These are phyloP conservation scores for Fraxinus nigra DNA, from an alignment of 305 asterid genomes.

Conservation along the genomic window DNA sequence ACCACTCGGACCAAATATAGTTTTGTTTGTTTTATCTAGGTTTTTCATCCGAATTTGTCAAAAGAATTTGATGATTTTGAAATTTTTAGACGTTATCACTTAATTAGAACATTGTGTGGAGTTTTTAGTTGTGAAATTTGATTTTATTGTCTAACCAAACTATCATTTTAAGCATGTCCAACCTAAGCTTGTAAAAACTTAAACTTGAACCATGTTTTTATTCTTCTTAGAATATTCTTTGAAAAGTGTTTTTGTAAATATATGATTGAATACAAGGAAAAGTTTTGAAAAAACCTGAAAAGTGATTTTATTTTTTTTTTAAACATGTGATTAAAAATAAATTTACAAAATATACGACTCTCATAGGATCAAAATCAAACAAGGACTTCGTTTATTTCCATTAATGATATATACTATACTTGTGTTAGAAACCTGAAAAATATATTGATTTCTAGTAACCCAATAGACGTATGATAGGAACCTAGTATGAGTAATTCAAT, in stretches of 20 bases:
- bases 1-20: conserved; percentile 29
- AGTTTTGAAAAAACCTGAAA: background rate
- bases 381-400: background rate
- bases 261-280: background rate
- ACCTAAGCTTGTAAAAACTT: background rate
- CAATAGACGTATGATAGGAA: background rate
- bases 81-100: background rate
- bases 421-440: background rate
- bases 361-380: background rate
- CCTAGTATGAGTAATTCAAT: background rate
- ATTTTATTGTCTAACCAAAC: background rate
- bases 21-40: background rate
- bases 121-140: background rate
- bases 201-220: background rate
- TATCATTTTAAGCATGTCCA: too few species aligned
- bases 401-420: background rate
- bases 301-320: too few species aligned
- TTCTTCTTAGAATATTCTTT: background rate
- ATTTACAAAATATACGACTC: background rate
- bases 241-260: background rate
- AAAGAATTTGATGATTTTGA: background rate
- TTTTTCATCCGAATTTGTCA: background rate
- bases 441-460: background rate
- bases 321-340: background rate
- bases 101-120: background rate